These are phyloP conservation scores for Pterulicium gracile DNA, from an alignment of 1,284 basidiomycete species.

Conservation along the genomic window DNA sequence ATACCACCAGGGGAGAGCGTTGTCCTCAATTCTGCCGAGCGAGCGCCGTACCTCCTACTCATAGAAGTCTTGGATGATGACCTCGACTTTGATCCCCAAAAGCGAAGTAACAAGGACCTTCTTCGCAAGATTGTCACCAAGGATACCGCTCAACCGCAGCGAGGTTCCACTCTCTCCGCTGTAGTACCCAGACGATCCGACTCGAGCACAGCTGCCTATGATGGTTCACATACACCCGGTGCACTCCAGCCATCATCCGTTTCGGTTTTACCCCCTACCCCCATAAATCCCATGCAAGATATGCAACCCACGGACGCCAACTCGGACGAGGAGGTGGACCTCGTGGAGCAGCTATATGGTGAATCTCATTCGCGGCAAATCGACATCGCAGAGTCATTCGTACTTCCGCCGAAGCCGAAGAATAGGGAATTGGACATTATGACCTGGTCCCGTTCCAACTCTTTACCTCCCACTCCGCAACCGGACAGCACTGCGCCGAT, in stretches of 20 bases:
- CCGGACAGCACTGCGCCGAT: conserved; percentile 17
- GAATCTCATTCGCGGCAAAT: conserved; percentile 56
- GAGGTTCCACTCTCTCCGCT: conserved; percentile 15
- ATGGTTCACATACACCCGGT: no score
- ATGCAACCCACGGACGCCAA: conserved; percentile 14
- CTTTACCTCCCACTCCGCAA: conserved; percentile 37
- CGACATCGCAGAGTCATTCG: conserved; percentile 72
- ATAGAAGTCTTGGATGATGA: conserved; percentile 90
- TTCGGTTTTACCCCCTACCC: conserved; percentile 11
- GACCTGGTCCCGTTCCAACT: conserved; percentile 65
- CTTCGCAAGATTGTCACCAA: conserved; percentile 77
- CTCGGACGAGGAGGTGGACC: conserved; percentile 82
- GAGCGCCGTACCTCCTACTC: conserved; percentile 88
- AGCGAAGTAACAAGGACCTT: conserved; percentile 78
- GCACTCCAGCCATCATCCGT: neutral
- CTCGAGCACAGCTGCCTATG: conserved; percentile 11
- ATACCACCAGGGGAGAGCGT: conserved; percentile 98
- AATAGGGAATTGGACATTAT: conserved; percentile 82
- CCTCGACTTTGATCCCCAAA: conserved; percentile 86
- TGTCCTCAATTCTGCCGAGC: conserved; percentile 95
- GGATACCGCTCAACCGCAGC: conserved; percentile 49
- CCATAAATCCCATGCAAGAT: conserved; percentile 13
- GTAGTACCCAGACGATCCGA: conserved; percentile 9
- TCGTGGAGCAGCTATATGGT: conserved; percentile 90
- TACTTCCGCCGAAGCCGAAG: conserved; percentile 72